phyloP scores from a whole-genome alignment of 371 early-diverging fungal genomes.

The Lichtheimia ornata region DNA sequence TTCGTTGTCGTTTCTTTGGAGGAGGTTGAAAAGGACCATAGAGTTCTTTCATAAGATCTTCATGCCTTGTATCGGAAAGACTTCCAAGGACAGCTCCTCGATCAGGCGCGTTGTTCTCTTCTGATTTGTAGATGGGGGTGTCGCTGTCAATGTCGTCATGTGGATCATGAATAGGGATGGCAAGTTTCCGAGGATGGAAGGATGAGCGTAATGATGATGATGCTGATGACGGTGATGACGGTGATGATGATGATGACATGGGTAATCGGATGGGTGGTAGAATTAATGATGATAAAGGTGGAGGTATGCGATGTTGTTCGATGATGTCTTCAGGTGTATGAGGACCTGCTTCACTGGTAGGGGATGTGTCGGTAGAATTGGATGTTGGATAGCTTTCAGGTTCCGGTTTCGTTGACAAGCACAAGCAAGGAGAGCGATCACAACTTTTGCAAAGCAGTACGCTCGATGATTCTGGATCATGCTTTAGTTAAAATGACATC shows the following conservation, averaged over 20 bases:
- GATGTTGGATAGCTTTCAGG: no score
- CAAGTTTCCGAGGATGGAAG: not conserved
- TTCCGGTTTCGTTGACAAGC: no score
- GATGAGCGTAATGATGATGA: not conserved
- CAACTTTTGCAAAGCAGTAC: no score
- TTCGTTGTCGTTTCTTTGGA: not conserved
- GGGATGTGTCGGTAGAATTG: no score
- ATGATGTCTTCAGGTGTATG: not conserved
- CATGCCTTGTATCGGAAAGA: slow-evolving; percentile 40
- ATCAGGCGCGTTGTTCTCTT: slow-evolving; percentile 25
- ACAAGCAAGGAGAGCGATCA: no score
- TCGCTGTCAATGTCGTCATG: slow-evolving; percentile 51
- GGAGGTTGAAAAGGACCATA: slow-evolving; percentile 32
- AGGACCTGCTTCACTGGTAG: no score
- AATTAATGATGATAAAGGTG: not conserved
- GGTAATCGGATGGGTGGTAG: no score
- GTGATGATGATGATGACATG: not conserved
- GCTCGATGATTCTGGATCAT: no score
- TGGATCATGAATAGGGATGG: slow-evolving; percentile 54
- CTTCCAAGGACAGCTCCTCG: slow-evolving; percentile 32
- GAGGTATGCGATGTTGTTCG: not conserved
- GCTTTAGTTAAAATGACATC: no score
- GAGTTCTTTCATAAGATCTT: slow-evolving; percentile 48
- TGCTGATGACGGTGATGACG: not conserved
- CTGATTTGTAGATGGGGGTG: slow-evolving; percentile 47